These are phyloP conservation scores for Fraxinus paxiana DNA, from an alignment of 305 asterid genomes.

Conservation along the genomic window DNA sequence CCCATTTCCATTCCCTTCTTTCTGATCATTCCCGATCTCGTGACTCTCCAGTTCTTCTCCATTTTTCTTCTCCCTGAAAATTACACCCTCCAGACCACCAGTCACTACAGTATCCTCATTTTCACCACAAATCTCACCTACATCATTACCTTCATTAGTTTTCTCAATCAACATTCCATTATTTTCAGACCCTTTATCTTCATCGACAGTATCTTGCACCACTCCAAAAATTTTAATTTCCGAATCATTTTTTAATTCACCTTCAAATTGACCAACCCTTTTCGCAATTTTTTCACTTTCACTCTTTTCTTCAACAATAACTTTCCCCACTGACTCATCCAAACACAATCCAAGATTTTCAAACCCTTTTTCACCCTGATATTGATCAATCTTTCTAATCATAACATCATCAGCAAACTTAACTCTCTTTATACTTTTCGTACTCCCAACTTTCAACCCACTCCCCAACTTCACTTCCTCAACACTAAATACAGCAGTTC, in stretches of 20 bases:
- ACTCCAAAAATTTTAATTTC: conserved; percentile 14
- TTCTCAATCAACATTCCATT: conserved; percentile 25
- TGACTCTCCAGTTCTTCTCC: conserved; percentile 23
- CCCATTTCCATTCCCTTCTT: conserved; percentile 17
- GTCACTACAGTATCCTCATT: conserved; percentile 14
- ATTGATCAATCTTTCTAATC: conserved; percentile 41
- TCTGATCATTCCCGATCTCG: conserved; percentile 21
- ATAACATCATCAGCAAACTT: conserved; percentile 50
- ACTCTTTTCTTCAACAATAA: conserved; percentile 4
- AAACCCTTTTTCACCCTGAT: conserved; percentile 14
- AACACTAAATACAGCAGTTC: conserved; percentile 18
- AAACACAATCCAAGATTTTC: conserved; percentile 28
- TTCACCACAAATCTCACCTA: conserved; percentile 10
- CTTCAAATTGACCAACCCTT: conserved; percentile 26
- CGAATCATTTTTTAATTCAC: conserved; percentile 11
- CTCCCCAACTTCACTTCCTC: conserved; percentile 27
- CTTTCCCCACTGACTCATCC: conserved; percentile 15
- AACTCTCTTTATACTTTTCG: conserved; percentile 41
- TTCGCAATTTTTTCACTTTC: conserved; percentile 13
- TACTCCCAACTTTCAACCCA: conserved; percentile 33
- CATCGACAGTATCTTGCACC: conserved; percentile 14
- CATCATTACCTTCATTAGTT: conserved; percentile 14
- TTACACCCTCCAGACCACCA: conserved; percentile 18
- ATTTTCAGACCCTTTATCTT: conserved; percentile 19
- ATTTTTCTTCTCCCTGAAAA: conserved; percentile 19